These are phyloP conservation scores for Neolentinus lepideus DNA, from an alignment of 1,284 basidiomycete species.

Conservation along the genomic window DNA sequence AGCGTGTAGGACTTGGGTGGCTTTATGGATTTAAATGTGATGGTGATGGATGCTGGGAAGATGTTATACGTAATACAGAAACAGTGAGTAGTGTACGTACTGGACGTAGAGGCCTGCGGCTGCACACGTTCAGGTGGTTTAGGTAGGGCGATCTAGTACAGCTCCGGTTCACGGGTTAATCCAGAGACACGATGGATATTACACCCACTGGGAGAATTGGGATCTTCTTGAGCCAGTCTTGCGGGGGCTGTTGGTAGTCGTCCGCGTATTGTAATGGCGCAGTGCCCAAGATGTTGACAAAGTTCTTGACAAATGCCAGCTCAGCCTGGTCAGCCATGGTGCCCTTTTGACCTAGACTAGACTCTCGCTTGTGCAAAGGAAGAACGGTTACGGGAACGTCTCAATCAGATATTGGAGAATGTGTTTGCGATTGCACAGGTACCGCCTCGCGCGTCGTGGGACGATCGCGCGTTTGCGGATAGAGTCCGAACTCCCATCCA, in stretches of 20 bases:
- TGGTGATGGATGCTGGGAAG: conserved; percentile 43
- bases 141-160: conserved; percentile 47
- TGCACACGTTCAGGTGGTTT: conserved; percentile 44
- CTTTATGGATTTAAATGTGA: conserved; percentile 87
- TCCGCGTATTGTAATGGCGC: conserved; percentile 68
- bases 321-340: conserved; percentile 62
- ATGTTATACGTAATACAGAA: background rate
- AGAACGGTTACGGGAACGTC: background rate
- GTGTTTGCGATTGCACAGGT: background rate
- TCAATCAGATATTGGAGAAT: background rate
- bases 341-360: conserved; percentile 1
- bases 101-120: conserved; percentile 26
- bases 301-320: conserved; percentile 65
- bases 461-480: background rate
- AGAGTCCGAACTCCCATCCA: background rate
- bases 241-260: conserved; percentile 71
- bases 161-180: background rate
- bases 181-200: background rate
- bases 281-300: conserved; percentile 58
- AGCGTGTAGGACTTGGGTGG: conserved; percentile 74
- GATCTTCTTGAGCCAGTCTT: conserved; percentile 67
- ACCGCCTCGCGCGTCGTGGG: background rate
- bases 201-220: conserved; percentile 60
- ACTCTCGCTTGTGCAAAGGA: background rate
- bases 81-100: conserved; percentile 16